Base-by-base conservation (phyloP, 2,329 filamentous ascomycete species). In the Thelonectria rubi region DNA sequence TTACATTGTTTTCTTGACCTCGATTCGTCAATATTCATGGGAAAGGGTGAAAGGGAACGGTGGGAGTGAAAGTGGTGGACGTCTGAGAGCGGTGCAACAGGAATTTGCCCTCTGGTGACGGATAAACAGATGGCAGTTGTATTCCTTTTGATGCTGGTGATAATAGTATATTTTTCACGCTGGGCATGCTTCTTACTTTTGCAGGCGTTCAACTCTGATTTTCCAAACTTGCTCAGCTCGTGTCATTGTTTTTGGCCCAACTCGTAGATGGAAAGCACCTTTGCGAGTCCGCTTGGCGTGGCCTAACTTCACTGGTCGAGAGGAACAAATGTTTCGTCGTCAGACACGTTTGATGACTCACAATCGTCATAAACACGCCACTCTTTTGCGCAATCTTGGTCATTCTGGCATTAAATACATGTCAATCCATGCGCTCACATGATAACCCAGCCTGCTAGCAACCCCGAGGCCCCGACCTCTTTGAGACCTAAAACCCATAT, bases 371-470 rank as follows among this genome's bases (percentile, higher is more conserved):
- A 47, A 49, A 56, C 26, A 50, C 46, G 32, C 54, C 39, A 30
- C 40, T 46, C 39, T 30, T 48, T 48, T 52, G 45, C 65, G 58
- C 67, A 67, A 62, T 68, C 55, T 72, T 69, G 57, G 60, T 69
- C 70, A 70, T 72, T 72, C 66, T 65, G 69, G 66, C 67, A 69
- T 72, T 66, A 69, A 67, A 60, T 72, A 72, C 69, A 72, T 66
- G 65, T 48, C 15, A 30, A 62, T 55, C 68, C 66, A 63, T 69
- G 65, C 70, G 66, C 67, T 10, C 62, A 70, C 53, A 63, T 69
- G 65, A 70, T 67, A 68, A 65, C 64, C 61, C 55, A 50, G 63
- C 57, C 26, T 30, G 26, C 26, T 8, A 7, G 26, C 26, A 5
- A 30, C 26, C 26, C 26, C 64, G 63, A 60, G 69, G 63, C 48